These are phyloP conservation scores for Chlorella sp. DNA, from an alignment of 139 green algal species.

Conservation along the genomic window DNA sequence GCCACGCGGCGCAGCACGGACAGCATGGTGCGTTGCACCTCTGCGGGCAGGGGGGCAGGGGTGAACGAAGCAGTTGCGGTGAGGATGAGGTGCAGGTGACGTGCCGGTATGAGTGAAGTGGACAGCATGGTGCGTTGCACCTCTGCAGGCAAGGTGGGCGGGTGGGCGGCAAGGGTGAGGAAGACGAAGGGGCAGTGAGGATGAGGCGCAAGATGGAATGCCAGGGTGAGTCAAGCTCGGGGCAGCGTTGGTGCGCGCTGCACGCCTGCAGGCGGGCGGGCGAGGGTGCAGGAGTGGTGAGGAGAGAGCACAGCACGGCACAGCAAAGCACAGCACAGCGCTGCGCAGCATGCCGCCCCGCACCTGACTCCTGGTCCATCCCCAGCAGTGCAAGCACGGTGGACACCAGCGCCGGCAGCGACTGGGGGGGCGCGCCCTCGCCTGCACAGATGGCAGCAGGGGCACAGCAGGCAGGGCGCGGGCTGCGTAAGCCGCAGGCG, in stretches of 20 bases:
- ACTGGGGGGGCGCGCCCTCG: constrained; percentile 24
- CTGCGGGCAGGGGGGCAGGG: constrained; percentile 1
- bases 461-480: too few relatives aligned
- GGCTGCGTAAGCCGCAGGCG: too few relatives aligned
- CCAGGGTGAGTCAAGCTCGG: too few relatives aligned
- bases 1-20: constrained; percentile 63
- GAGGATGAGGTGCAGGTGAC: background rate
- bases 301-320: background rate
- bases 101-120: too few relatives aligned
- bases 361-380: constrained; percentile 65
- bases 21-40: constrained; percentile 74
- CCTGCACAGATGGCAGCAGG: constrained; percentile 7
- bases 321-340: background rate
- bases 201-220: background rate
- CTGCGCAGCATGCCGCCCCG: background rate
- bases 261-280: too few relatives aligned
- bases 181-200: background rate
- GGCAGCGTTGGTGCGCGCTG: too few relatives aligned
- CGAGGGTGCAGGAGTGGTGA: too few relatives aligned
- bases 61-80: background rate
- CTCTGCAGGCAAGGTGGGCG: too few relatives aligned
- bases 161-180: background rate
- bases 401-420: constrained; percentile 44
- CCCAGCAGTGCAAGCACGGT: constrained; percentile 71
- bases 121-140: too few relatives aligned